Percentiles rank a stretch among this genome's conserved stretches.
Conservation (phyloP, 192 early-diverging fungal species). For the Coemansia sp. region DNA sequence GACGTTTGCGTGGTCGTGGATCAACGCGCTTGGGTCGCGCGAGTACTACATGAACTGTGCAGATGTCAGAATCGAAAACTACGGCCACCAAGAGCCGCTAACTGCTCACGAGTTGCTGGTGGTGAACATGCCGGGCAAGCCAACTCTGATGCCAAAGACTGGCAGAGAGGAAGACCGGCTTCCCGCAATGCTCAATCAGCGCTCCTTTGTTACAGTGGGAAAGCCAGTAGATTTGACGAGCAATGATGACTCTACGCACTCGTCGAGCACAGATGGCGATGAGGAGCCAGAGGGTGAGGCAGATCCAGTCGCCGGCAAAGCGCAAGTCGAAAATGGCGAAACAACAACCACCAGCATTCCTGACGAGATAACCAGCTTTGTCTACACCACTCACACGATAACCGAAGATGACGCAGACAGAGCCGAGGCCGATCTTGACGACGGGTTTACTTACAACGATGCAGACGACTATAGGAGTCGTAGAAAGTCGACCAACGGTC, state of each 20-base stretch:
- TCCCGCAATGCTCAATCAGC: constrained; percentile 34
- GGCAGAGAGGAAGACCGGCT: constrained; percentile 36
- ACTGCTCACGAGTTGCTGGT: constrained; percentile 50
- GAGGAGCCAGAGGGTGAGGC: constrained; percentile 12
- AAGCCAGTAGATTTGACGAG: constrained; percentile 23
- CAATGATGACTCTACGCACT: constrained; percentile 1
- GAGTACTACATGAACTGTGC: constrained; percentile 71
- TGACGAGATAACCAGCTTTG: constrained; percentile 42
- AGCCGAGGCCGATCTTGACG: constrained; percentile 23
- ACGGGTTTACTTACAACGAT: constrained; percentile 36
- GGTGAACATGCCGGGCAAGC: constrained; percentile 43
- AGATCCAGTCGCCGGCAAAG: constrained; percentile 23
- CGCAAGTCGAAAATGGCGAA: neutral
- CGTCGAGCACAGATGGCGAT: neutral
- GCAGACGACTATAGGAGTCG: constrained; percentile 27
- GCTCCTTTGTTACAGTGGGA: constrained; percentile 43
- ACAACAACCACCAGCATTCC: constrained; percentile 7
- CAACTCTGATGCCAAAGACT: constrained; percentile 35
- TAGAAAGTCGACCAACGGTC: constrained; percentile 24
- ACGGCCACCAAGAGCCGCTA: constrained; percentile 43
- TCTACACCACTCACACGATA: constrained; percentile 31
- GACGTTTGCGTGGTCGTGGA: constrained; percentile 65
- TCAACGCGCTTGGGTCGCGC: constrained; percentile 62
- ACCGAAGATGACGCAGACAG: constrained; percentile 26
- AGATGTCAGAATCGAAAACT: constrained; percentile 59